Evolutionary conservation across 2,329 filamentous ascomycete genomes (phyloP), one percentile per base, ranked within the genome.

Genomic region (Aspergillus neoniger): DNA sequence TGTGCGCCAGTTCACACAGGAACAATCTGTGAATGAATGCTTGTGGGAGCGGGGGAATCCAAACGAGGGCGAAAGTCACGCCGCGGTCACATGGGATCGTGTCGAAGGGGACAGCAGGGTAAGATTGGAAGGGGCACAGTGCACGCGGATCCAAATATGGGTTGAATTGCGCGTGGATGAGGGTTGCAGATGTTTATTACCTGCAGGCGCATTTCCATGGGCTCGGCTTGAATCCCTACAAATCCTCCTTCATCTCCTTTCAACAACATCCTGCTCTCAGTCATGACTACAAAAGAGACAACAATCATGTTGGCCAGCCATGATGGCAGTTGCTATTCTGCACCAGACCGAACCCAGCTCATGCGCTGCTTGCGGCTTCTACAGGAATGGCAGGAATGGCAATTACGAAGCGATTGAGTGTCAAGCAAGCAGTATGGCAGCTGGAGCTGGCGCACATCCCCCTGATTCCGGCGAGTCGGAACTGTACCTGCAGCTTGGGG

Each of bases 391-490:
- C 41, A 44, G 41, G 41, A 21, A 44, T 44, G 41, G 19, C 6
- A 41, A 38, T 32, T 38, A 32, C 17, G 50, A 19, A 39, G 50
- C 50, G 17, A 23, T 32, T 21, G 30, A 32, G n/a, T 17, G 36
- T 53, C 32, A 53, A 36, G 5, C 32, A 53, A 36, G 5, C 32
- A 14, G n/a, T 44, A 10, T 19, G 5, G 41, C 41, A 23, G 41
- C 21, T 19, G 41, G 41, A 21, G 41, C 21, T 23, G 53, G 38
- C 52, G 52, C 52, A 55, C 39, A 44, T 47, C 53, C 41, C 39
- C 53, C 53, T 55, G 39, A 55, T 55, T 55, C 53, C 53, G 53
- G 39, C 39, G 53, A 55, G 14, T 53, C 32, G 50, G 50, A 32
- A 15, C 53, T 41, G 53, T 55, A 55, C 53, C 53, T 55, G 53